These are phyloP conservation scores for Ziziphus jujuba DNA, from an alignment of 306 rosid genomes.

Conservation along the genomic window DNA sequence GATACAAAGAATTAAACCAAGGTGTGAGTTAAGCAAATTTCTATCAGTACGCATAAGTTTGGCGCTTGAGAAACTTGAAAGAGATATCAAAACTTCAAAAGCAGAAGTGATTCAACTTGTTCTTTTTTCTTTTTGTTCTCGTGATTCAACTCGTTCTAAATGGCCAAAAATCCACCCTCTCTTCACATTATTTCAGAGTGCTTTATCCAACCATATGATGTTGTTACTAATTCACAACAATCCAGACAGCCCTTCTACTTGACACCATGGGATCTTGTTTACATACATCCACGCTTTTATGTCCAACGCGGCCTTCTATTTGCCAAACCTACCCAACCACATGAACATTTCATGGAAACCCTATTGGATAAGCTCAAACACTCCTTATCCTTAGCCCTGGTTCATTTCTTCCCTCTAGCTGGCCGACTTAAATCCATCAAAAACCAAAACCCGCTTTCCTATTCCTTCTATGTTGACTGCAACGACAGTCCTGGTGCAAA, in stretches of 20 bases:
- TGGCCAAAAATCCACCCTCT: too few relatives aligned
- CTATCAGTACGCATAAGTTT: too few relatives aligned
- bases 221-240: not conserved
- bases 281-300: not conserved
- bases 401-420: constrained; percentile 45
- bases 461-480: constrained; percentile 25
- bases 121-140: too few relatives aligned
- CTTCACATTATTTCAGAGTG: not conserved
- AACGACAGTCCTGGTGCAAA: constrained; percentile 24
- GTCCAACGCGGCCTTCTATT: constrained; percentile 40
- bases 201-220: not conserved
- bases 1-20: too few relatives aligned
- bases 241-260: not conserved
- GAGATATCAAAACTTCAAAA: too few relatives aligned
- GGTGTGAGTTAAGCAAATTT: too few relatives aligned
- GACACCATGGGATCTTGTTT: constrained; percentile 32
- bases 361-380: constrained; percentile 34
- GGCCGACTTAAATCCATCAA: constrained; percentile 42
- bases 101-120: too few relatives aligned
- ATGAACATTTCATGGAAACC: constrained; percentile 12
- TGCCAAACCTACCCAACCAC: constrained; percentile 1
- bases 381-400: constrained; percentile 44
- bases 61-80: too few relatives aligned
- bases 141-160: too few relatives aligned
- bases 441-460: constrained; percentile 6